Percentiles rank a stretch among this genome's conserved stretches.
Evolutionary conservation across 1,284 basidiomycete species (phyloP).

Genomic region (Austroboletus niveus): DNA sequence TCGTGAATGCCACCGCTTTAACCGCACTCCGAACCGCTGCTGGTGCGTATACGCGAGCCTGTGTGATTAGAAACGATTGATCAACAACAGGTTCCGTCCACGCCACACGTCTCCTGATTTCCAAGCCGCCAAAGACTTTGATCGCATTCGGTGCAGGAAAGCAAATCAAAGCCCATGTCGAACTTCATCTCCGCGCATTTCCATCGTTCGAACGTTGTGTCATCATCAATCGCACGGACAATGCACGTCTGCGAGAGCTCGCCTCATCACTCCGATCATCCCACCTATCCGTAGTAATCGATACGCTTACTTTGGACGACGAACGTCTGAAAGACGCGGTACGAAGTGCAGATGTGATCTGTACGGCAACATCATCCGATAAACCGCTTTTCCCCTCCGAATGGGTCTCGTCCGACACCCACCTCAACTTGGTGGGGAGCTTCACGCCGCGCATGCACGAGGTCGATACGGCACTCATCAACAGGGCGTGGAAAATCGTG

Average conservation of each 20-base stretch:
- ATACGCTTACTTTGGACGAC: conserved; percentile 16
- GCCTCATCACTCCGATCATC: conserved; percentile 35
- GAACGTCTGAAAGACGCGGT: conserved; percentile 30
- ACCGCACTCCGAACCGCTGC: conserved; percentile 82
- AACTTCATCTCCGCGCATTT: conserved; percentile 59
- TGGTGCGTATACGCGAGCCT: conserved; percentile 41
- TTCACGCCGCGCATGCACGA: conserved; percentile 83
- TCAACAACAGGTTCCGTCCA: conserved; percentile 64
- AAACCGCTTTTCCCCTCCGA: conserved; percentile 65
- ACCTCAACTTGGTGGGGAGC: conserved; percentile 80
- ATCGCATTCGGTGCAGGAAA: conserved; percentile 77
- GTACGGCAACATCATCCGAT: conserved; percentile 78
- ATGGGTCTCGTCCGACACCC: conserved; percentile 61
- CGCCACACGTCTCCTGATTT: conserved; percentile 55
- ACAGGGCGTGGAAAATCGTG: conserved; percentile 49
- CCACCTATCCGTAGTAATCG: conserved; percentile 43
- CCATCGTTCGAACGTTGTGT: conserved; percentile 53
- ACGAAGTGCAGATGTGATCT: conserved; percentile 51
- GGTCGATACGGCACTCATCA: conserved; percentile 58
- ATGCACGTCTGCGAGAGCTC: conserved; percentile 40
- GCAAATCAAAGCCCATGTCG: conserved; percentile 64
- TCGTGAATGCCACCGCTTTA: conserved; percentile 74
- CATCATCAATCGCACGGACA: conserved; percentile 64
- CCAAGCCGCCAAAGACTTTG: conserved; percentile 44
- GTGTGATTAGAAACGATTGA: background rate